Base-by-base conservation (phyloP, 1,284 basidiomycete species). In the Quambalaria eucalypti region DNA sequence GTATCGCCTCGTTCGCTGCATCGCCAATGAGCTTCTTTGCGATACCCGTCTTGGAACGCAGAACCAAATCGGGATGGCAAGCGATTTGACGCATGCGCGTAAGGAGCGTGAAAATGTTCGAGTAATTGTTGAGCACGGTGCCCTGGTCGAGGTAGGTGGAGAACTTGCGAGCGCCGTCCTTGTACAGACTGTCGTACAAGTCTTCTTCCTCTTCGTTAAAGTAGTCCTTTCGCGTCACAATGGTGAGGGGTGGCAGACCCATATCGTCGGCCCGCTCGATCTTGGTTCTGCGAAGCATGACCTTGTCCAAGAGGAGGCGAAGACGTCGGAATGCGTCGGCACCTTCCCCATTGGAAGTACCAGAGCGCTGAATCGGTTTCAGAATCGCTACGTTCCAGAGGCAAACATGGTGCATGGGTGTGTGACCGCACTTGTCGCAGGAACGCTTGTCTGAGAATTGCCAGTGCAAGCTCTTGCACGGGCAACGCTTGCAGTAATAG, bases 141-240 rank as follows among this genome's bases (percentile, higher is more conserved):
- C 93, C 93, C 36, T 87, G 82, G 69, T 88, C 85, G 12, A 96
- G 82, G 72, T 89, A 99, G 1, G 91, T 97, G 60, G 79, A 78
- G 77, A 98, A 99, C 73, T 89, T 85, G 49, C 95, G 82, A 77
- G 88, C 92, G 8, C 90, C 91, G 65, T 92, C 89, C 2, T 87
- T 86, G 79, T 93, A 98, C 30, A 99, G 78, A 2, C 87, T 90
- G 51, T 86, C 81, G 77, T 98, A 98, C 10, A 99, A 79, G 69
- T 98, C 93, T 76, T 92, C 95, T 78, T 97, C 92, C 74, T 95
- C 90, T 0, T 90, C 88, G 61, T 89, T 95, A 80, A 98, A 98
- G 76, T 87, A 87, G 76, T 98, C 93, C 51, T 85, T 81, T 38
- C 90, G 84, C 59, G 98, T 86, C 52, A 88, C 81, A 42, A 98